Percentiles rank a stretch among this genome's conserved stretches.
Evolutionary conservation across 2,329 filamentous ascomycete species (phyloP).

Genomic region (Emergomyces orientalis): DNA sequence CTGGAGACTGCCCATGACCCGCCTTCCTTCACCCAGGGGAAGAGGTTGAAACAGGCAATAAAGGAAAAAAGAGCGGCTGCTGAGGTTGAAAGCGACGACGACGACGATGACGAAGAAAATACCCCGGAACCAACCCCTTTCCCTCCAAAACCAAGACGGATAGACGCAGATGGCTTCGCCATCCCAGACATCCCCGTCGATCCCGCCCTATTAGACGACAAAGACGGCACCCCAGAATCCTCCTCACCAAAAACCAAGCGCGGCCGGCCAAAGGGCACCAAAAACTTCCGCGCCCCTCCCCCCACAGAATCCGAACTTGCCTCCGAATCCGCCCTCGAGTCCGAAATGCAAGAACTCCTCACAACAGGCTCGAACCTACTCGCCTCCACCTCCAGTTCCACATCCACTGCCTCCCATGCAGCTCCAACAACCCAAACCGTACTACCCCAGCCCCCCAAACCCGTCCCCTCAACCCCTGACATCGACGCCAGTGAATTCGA

Average conservation of each 20-base stretch:
- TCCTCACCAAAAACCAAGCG: slow-evolving; percentile 15
- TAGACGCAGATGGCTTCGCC: slow-evolving; percentile 60
- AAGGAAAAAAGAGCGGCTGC: slow-evolving; percentile 30
- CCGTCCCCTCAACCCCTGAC: slow-evolving; percentile 46
- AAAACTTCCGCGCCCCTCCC: slow-evolving; percentile 35
- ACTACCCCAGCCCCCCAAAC: slow-evolving; percentile 30
- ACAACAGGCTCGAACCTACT: slow-evolving; percentile 31
- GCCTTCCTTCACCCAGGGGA: slow-evolving; percentile 58
- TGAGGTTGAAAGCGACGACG: slow-evolving; percentile 39
- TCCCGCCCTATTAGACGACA: slow-evolving; percentile 28
- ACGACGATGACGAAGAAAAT: slow-evolving; percentile 40
- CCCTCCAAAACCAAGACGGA: slow-evolving; percentile 29
- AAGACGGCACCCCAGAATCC: slow-evolving; percentile 1
- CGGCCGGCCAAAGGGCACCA: slow-evolving; percentile 26
- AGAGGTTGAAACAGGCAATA: slow-evolving; percentile 51
- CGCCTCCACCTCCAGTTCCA: slow-evolving; percentile 21
- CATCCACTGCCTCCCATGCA: slow-evolving; percentile 10
- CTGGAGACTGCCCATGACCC: slow-evolving; percentile 66
- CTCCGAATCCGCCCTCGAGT: slow-evolving; percentile 50
- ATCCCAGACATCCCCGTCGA: slow-evolving; percentile 47
- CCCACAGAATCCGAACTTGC: slow-evolving; percentile 54
- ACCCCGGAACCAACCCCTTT: slow-evolving; percentile 23
- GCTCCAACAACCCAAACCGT: slow-evolving; percentile 44
- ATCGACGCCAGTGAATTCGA: slow-evolving; percentile 77
- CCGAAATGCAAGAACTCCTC: slow-evolving; percentile 62